Conservation (phyloP, 129 eudicot species). For the Pseudognaphalium luteoalbum region DNA sequence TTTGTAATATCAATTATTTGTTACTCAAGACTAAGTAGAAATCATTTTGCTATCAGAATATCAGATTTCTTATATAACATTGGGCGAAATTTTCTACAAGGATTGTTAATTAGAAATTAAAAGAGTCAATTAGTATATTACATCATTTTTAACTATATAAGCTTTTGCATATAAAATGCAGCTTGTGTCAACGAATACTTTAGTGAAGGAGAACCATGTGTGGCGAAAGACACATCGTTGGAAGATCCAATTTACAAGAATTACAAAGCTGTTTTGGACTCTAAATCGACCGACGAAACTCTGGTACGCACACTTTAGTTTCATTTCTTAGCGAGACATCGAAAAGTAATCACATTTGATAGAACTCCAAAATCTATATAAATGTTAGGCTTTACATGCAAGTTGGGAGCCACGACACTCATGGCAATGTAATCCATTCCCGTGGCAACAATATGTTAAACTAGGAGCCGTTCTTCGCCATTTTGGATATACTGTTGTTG, state of each 20-base stretch:
- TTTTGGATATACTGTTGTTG: constrained; percentile 44
- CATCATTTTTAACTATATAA: neutral
- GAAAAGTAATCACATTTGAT: neutral
- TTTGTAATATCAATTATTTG: neutral
- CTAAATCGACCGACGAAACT: constrained; percentile 76
- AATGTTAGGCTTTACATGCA: constrained; percentile 35
- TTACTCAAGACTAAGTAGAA: neutral
- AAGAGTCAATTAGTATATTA: too few species aligned
- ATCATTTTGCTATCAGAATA: neutral
- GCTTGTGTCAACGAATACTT: constrained; percentile 55
- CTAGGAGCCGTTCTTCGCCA: constrained; percentile 43
- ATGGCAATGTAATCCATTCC: constrained; percentile 40
- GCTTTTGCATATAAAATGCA: neutral
- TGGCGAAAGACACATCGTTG: constrained; percentile 27
- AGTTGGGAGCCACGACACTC: constrained; percentile 58
- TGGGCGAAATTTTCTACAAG: neutral
- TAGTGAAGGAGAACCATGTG: constrained; percentile 39
- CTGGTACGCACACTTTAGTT: constrained; percentile 35
- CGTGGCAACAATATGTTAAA: constrained; percentile 44
- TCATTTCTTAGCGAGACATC: neutral
- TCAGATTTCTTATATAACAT: neutral
- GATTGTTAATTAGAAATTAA: too few species aligned
- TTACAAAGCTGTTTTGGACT: constrained; percentile 81
- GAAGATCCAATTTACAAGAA: constrained; percentile 75
- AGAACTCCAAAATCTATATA: neutral